Percentiles rank a stretch among this genome's conserved stretches.
Conservation (phyloP, 2,329 filamentous ascomycete species). For the Alternaria tenuissima region DNA sequence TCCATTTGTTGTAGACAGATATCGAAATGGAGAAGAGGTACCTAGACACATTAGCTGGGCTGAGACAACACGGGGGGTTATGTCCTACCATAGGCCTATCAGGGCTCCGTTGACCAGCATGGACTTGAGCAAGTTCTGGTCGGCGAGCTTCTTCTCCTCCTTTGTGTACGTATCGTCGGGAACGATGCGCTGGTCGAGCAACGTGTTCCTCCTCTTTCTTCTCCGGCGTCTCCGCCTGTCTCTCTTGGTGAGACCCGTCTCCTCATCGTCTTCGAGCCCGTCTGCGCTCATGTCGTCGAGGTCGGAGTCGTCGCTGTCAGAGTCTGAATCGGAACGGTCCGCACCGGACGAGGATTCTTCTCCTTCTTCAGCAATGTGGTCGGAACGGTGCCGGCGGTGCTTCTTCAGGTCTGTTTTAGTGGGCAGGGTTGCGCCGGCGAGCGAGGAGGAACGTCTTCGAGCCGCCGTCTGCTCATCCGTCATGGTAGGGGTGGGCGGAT, state of each 20-base stretch:
- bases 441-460: slow-evolving; percentile 47
- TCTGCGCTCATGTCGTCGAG: slow-evolving; percentile 70
- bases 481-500: slow-evolving; percentile 44
- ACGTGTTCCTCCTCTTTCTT: slow-evolving; percentile 72
- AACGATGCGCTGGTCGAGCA: slow-evolving; percentile 75
- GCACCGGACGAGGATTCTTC: slow-evolving; percentile 39
- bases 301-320: slow-evolving; percentile 62
- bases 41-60: slow-evolving; percentile 35
- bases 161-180: slow-evolving; percentile 64
- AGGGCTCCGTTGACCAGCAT: slow-evolving; percentile 79
- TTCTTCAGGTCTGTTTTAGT: slow-evolving; percentile 34
- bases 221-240: slow-evolving; percentile 74
- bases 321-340: slow-evolving; percentile 41
- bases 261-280: slow-evolving; percentile 82
- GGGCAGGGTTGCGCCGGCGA: slow-evolving; percentile 39
- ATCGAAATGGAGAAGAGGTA: slow-evolving; percentile 87
- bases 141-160: slow-evolving; percentile 77
- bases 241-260: slow-evolving; percentile 81
- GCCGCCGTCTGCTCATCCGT: slow-evolving; percentile 41
- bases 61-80: neutral
- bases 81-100: slow-evolving; percentile 78
- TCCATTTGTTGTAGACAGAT: slow-evolving; percentile 95
- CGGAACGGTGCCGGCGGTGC: slow-evolving; percentile 39
- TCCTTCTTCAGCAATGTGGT: slow-evolving; percentile 47
- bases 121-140: slow-evolving; percentile 74